A percentile compares a stretch with the other conserved stretches of the same genome.
Evolutionary conservation across 2,329 filamentous ascomycete genomes (phyloP).

Genomic region (Monilinia fructicola): DNA sequence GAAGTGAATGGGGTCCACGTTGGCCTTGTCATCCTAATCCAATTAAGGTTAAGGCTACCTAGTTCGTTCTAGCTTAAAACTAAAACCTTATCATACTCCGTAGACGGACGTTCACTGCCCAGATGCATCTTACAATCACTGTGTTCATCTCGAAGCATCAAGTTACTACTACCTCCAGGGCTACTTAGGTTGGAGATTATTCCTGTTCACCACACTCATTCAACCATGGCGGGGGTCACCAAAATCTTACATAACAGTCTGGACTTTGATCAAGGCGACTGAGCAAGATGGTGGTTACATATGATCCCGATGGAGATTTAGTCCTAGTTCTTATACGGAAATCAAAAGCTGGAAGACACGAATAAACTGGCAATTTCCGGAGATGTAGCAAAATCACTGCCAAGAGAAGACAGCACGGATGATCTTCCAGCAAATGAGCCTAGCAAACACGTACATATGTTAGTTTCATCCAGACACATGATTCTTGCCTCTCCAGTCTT

Average conservation of each 20-base stretch:
- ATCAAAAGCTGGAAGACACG: neutral
- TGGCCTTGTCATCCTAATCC: neutral
- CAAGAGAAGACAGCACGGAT: neutral
- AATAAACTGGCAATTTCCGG: neutral
- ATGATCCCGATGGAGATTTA: conserved; percentile 18
- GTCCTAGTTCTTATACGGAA: conserved; percentile 4
- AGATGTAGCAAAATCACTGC: neutral
- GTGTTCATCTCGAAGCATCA: neutral
- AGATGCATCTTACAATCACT: no score
- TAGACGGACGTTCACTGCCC: neutral
- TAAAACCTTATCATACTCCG: conserved; percentile 2
- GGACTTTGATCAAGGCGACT: neutral
- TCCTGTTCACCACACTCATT: neutral
- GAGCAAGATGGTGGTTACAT: neutral
- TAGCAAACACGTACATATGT: conserved; percentile 14
- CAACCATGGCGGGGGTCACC: no score
- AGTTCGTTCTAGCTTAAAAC: neutral
- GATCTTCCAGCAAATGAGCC: no score
- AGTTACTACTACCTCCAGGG: neutral
- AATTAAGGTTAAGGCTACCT: no score
- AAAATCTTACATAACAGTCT: neutral
- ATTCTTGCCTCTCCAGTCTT: conserved; percentile 20
- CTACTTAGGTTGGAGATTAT: no score
- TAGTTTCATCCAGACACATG: conserved; percentile 23
- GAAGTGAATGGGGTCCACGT: conserved; percentile 18